phyloP scores from a whole-genome alignment of 2,329 filamentous ascomycete genomes.

The Fusarium agapanthi region DNA sequence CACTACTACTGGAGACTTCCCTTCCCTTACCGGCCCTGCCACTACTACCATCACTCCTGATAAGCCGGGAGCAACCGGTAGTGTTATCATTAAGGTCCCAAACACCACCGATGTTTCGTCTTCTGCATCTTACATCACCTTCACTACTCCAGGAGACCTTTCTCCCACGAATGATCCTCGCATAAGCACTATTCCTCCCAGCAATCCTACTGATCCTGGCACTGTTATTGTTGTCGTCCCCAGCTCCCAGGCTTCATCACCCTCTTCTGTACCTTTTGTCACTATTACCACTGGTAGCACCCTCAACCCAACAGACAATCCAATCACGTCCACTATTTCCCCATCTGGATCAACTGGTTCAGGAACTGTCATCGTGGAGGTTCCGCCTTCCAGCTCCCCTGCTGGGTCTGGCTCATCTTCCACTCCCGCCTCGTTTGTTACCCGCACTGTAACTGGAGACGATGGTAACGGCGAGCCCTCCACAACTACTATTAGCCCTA shows the following conservation, averaged over 20 bases:
- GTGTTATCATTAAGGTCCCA: neutral
- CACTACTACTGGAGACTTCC: neutral
- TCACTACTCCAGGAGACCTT: neutral
- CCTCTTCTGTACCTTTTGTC: neutral
- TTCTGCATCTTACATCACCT: neutral
- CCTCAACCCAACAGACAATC: no score
- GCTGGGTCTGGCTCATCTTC: accelerated
- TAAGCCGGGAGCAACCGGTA: neutral
- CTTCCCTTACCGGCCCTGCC: neutral
- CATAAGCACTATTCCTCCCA: neutral
- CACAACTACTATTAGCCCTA: neutral
- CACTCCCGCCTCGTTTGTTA: neutral
- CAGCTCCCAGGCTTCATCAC: neutral
- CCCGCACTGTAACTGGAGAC: neutral
- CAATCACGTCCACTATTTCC: no score
- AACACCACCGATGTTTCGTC: accelerated
- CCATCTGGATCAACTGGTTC: neutral
- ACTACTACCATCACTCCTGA: neutral
- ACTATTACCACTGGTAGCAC: no score
- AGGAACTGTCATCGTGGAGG: neutral
- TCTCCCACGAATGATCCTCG: neutral
- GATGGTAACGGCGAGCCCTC: neutral
- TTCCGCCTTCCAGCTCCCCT: neutral
- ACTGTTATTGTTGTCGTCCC: neutral
- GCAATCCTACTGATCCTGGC: neutral